Evolutionary conservation across 441 rosid genomes (phyloP), one percentile per base, ranked within the genome.

Genomic region (Pelargonium citronellum): DNA sequence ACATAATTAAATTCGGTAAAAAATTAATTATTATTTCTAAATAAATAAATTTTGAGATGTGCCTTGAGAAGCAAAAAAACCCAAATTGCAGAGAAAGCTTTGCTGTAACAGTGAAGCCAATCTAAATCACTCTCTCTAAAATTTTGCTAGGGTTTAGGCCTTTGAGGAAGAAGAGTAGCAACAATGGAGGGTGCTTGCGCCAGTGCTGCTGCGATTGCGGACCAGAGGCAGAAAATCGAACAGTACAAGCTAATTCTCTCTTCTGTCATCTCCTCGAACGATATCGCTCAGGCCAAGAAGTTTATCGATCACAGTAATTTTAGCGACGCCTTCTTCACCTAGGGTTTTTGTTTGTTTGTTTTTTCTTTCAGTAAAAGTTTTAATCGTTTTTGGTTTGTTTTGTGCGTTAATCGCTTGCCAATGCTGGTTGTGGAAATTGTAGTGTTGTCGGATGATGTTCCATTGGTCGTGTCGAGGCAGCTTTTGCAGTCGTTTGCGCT

Each of bases 181-280:
- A 34, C 11, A 64, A 92, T 95, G 99, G 95, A 91, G 70, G 83
- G 86, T 70, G 95, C 95, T 63, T 86, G 92, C 66, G 85, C 82
- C 17, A 84, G 72, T 80, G 98, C 98, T 70, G 80, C 97, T 11
- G 79, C 89, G 61, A 88, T 95, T 78, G 65, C 81, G 2, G 98
- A 92, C 82, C 99, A 92, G 89, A 91, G 98, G 82, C 98, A 88
- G 80, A 95, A 91, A 88, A 95, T 95, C 81, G 99, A 92, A 76
- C 98, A 92, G 85, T 95, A 92, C 82, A 91, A 89, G 81, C 86
- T 83, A 79, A 91, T 92, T 74, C 87, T 95, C 64, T 81, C 97
- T 49, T 79, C 94, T 57, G 94, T 95, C 34, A 78, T 95, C 62
- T 87, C 96, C 8, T 91, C 96, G 11, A 87, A 87, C 81, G 94